Base-by-base conservation (phyloP, 2,329 filamentous ascomycete genomes). In the Ophiocordyceps australis region DNA sequence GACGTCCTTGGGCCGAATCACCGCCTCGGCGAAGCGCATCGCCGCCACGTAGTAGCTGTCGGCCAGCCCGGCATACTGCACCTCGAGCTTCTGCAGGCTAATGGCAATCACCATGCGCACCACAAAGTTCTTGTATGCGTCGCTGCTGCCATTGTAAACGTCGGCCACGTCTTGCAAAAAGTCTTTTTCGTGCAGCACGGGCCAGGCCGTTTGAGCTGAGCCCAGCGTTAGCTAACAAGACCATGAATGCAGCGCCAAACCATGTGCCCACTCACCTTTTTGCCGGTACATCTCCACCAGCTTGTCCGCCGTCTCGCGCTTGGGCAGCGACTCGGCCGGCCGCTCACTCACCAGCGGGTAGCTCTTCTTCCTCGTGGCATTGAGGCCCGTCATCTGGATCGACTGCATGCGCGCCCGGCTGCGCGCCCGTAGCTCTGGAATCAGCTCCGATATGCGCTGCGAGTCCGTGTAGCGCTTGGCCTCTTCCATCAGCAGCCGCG, bases 11-110 rank as follows among this genome's bases (percentile, higher is more conserved):
- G 76, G 73, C 27, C 74, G 73, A 28, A 95, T 65, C 9, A 91
- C 74, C 3, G 72, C 70, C 46, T 94, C 80, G 32, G 95, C 72
- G 39, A 74, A 74, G 33, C 75, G 72, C 54, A 95, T 73, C 5
- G 86, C 86, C 14, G 85, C 79, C 14, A 94, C 63, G 42, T 94
- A 95, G 52, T 92, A 95, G 44, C 82, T 85, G 50, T 95, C 86
- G 17, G 89, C 86, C 16, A 95, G 58, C 14, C 85, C 85, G n/a
- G 85, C 83, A 47, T 89, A 95, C 35, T 80, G 74, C 0, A 75
- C 69, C 43, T 85, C 81, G 40, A 94, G 63, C 49, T 91, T 93
- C 50, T 95, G 86, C 50, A 95, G 67, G 46, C 82, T 86, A 41
- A 94, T 92, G 17, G 89, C 86, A 42, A 95, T 73, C 27, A 94